Evolutionary conservation across 495 filamentous ascomycete genomes (phyloP).

Genomic region (Lophium mytilinum): DNA sequence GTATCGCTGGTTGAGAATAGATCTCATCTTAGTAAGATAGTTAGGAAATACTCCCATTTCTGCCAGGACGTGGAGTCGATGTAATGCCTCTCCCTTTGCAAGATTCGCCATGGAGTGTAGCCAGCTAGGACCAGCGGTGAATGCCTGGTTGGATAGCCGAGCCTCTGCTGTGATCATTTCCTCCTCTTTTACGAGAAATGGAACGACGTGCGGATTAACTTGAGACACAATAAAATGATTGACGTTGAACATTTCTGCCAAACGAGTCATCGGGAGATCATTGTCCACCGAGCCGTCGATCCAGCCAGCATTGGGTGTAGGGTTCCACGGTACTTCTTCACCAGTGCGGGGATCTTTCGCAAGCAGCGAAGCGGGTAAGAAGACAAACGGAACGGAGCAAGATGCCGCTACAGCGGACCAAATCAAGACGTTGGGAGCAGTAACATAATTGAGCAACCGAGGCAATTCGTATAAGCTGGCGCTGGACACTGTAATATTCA

Average conservation of each 20-base stretch:
- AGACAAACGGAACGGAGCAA: constrained; percentile 86
- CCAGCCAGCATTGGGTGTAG: constrained; percentile 62
- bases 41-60: constrained; percentile 82
- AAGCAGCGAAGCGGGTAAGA: constrained; percentile 63
- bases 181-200: constrained; percentile 71
- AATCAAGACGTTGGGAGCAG: constrained; percentile 86
- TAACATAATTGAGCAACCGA: constrained; percentile 82
- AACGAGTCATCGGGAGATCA: constrained; percentile 82
- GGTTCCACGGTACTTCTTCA: constrained; percentile 72
- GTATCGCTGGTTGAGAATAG: constrained; percentile 81
- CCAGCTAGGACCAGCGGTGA: constrained; percentile 44
- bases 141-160: constrained; percentile 34
- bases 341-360: constrained; percentile 83
- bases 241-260: constrained; percentile 95
- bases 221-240: constrained; percentile 98
- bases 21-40: constrained; percentile 65
- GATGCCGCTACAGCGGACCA: constrained; percentile 96
- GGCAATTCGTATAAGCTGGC: constrained; percentile 82
- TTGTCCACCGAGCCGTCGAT: constrained; percentile 94
- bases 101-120: constrained; percentile 60
- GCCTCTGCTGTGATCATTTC: constrained; percentile 37
- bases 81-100: constrained; percentile 71
- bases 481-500: constrained; percentile 89
- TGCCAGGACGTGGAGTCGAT: constrained; percentile 71
- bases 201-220: constrained; percentile 88